Percentiles rank a stretch among this genome's conserved stretches.
These are phyloP conservation scores for Amanita polypyramis DNA, from an alignment of 768 basidiomycete genomes.

Conservation along the genomic window DNA sequence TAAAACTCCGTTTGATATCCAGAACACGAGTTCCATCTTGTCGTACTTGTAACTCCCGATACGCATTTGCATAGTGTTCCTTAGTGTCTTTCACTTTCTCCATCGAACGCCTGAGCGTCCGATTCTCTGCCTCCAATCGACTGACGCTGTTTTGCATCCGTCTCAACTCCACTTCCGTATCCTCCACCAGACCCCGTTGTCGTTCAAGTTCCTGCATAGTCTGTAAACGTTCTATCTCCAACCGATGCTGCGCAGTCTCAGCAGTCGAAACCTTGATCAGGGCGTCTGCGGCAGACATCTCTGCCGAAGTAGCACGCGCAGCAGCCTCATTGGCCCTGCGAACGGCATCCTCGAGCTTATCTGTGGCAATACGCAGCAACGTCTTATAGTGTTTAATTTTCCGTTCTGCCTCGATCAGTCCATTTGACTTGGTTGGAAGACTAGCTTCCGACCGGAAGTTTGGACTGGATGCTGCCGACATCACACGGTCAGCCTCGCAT, in stretches of 20 bases:
- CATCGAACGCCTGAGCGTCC: conserved; percentile 13
- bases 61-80: conserved; percentile 17
- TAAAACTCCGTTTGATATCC: conserved; percentile 33
- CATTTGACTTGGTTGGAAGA: not conserved
- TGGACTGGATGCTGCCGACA: not conserved
- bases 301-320: conserved; percentile 40
- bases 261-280: conserved; percentile 25
- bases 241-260: conserved; percentile 30
- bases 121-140: conserved; percentile 21
- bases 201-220: conserved; percentile 31
- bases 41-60: conserved; percentile 34
- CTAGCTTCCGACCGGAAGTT: not conserved
- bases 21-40: conserved; percentile 29
- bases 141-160: conserved; percentile 25
- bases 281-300: conserved; percentile 34
- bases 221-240: conserved; percentile 18
- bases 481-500: not conserved
- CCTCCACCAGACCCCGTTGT: conserved; percentile 36
- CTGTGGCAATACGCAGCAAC: conserved; percentile 37
- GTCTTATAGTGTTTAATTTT: conserved; percentile 45
- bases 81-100: conserved; percentile 29
- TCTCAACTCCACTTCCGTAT: conserved; percentile 31
- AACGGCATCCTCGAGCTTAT: conserved; percentile 47
- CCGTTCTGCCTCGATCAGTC: conserved; percentile 40
- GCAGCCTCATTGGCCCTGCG: conserved; percentile 42